Percentiles rank a stretch among this genome's conserved stretches.
Conservation (phyloP, 129 eudicot genomes). For the Rutidosis leptorrhynchoides region DNA sequence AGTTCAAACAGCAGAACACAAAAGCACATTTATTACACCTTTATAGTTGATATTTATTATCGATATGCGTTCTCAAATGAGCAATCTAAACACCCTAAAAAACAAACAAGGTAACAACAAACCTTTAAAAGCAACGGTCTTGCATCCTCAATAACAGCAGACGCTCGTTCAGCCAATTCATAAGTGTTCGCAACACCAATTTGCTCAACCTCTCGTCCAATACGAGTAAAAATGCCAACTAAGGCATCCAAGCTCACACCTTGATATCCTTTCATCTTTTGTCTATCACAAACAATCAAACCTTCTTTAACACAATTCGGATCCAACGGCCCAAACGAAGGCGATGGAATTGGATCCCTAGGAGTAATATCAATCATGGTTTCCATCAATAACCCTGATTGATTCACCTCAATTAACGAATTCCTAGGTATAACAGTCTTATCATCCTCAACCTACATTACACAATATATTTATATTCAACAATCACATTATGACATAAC, state of each 20-base stretch:
- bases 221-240: conserved; percentile 80
- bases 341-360: conserved; percentile 72
- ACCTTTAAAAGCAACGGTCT: conserved; percentile 81
- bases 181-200: conserved; percentile 82
- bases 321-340: conserved; percentile 78
- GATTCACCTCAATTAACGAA: conserved; percentile 85
- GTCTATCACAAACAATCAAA: conserved; percentile 74
- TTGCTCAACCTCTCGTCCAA: conserved; percentile 83
- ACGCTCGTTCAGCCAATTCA: conserved; percentile 66
- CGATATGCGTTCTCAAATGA: not conserved
- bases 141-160: conserved; percentile 76
- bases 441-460: conserved; percentile 82
- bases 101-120: conserved; percentile 10
- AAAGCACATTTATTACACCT: not conserved
- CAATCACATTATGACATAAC: conserved; percentile 5
- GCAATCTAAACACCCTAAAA: not conserved
- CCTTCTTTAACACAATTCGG: conserved; percentile 76
- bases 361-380: conserved; percentile 95
- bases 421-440: conserved; percentile 75
- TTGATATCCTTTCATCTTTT: conserved; percentile 69
- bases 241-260: conserved; percentile 94
- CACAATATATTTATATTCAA: conserved; percentile 2
- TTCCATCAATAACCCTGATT: conserved; percentile 94
- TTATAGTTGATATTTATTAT: not conserved
- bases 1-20: not conserved